These are phyloP conservation scores for Thelonectria blattea DNA, from an alignment of 2,329 filamentous ascomycete genomes.

Conservation along the genomic window DNA sequence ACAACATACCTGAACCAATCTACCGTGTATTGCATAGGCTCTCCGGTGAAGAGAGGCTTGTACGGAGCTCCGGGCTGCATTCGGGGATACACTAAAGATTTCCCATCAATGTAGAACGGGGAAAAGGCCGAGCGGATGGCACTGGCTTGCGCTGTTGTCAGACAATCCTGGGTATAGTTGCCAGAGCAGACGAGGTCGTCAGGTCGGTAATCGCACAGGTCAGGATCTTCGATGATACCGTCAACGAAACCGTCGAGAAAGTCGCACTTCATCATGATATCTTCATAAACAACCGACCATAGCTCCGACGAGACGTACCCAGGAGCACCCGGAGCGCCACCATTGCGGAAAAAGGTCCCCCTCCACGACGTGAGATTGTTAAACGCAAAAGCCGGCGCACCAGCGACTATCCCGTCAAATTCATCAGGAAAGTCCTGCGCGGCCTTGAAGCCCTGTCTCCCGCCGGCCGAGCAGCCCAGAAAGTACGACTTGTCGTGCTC, in stretches of 20 bases:
- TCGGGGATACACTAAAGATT: slow-evolving; percentile 46
- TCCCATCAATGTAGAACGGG: slow-evolving; percentile 34
- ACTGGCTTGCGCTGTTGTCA: neutral
- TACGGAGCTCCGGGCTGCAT: slow-evolving; percentile 55
- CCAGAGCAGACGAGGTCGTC: slow-evolving; percentile 29
- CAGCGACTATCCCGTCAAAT: slow-evolving; percentile 58
- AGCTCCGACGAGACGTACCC: slow-evolving; percentile 30
- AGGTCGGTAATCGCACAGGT: slow-evolving; percentile 52
- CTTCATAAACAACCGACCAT: slow-evolving; percentile 51
- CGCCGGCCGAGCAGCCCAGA: slow-evolving; percentile 64
- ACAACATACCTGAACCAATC: slow-evolving; percentile 50
- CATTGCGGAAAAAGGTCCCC: slow-evolving; percentile 9
- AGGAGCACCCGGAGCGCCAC: slow-evolving; percentile 11
- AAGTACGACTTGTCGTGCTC: slow-evolving; percentile 56
- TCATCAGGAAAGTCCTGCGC: slow-evolving; percentile 60
- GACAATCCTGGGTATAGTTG: neutral
- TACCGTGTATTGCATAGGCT: slow-evolving; percentile 23
- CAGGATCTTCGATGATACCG: slow-evolving; percentile 55
- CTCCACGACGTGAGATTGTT: slow-evolving; percentile 43
- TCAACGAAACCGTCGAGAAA: slow-evolving; percentile 55
- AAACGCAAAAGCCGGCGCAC: slow-evolving; percentile 55
- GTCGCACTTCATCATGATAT: slow-evolving; percentile 59
- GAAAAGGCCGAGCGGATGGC: slow-evolving; percentile 37
- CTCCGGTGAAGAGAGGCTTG: slow-evolving; percentile 34
- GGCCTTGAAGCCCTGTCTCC: slow-evolving; percentile 62